Evolutionary conservation across 2,329 filamentous ascomycete genomes (phyloP).

Genomic region (Stagonosporopsis cucurbitacearum): DNA sequence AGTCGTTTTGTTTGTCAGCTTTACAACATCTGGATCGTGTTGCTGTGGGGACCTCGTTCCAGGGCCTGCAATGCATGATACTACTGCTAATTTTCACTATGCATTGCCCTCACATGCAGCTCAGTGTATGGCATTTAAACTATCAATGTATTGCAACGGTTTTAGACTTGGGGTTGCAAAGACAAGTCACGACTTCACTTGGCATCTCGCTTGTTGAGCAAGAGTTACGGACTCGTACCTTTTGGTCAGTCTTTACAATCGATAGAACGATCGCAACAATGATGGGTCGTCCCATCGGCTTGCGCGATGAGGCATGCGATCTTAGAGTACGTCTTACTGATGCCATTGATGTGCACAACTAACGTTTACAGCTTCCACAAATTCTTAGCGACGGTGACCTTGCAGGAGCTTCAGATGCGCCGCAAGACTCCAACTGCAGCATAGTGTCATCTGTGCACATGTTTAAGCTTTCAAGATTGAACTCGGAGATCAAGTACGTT

Average conservation of each 20-base stretch:
- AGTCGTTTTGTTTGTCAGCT: conserved; percentile 59
- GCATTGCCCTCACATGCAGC: conserved; percentile 56
- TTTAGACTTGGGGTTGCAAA: conserved; percentile 60
- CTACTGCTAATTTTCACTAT: conserved; percentile 58
- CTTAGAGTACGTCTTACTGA: conserved; percentile 1
- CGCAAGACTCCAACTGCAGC: neutral
- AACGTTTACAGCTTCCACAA: neutral
- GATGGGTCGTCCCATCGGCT: conserved; percentile 63
- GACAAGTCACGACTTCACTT: conserved; percentile 54
- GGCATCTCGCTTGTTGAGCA: conserved; percentile 58
- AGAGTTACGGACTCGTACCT: conserved; percentile 62
- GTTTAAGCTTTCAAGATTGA: conserved; percentile 57
- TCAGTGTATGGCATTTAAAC: conserved; percentile 63
- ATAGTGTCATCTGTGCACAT: conserved; percentile 51
- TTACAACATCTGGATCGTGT: conserved; percentile 56
- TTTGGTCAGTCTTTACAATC: conserved; percentile 62
- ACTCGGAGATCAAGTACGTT: conserved; percentile 65
- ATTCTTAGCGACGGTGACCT: neutral
- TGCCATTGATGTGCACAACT: neutral
- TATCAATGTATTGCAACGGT: conserved; percentile 62
- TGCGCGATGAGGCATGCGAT: conserved; percentile 58
- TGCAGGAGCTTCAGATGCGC: neutral
- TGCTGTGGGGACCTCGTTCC: conserved; percentile 57
- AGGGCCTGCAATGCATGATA: conserved; percentile 59
- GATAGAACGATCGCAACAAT: conserved; percentile 62